A percentile compares a stretch with the other conserved stretches of the same genome.
Evolutionary conservation across 2,329 filamentous ascomycete genomes (phyloP).

Genomic region (Rhynchosporium secalis): DNA sequence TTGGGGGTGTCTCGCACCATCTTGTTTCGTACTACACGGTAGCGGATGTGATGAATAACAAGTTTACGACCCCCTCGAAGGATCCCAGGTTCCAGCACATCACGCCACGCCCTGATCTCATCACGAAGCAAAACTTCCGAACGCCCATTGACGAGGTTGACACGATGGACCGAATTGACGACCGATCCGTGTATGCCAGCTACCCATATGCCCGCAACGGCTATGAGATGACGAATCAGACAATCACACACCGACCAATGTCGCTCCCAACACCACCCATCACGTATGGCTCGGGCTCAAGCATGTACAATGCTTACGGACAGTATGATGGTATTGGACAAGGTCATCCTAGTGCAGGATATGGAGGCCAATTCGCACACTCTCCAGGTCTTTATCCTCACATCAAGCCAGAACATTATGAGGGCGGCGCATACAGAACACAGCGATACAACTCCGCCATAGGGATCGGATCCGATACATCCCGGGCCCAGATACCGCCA

Average conservation of each 20-base stretch:
- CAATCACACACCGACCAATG: conserved; percentile 34
- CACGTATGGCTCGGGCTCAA: conserved; percentile 26
- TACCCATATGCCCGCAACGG: conserved; percentile 33
- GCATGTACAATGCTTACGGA: conserved; percentile 29
- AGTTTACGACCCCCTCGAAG: conserved; percentile 58
- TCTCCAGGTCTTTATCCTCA: conserved; percentile 31
- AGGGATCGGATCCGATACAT: conserved; percentile 28
- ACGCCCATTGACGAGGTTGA: conserved; percentile 63
- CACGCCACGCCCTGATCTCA: conserved; percentile 57
- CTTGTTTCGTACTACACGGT: conserved; percentile 87
- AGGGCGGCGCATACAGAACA: conserved; percentile 28
- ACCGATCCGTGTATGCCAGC: conserved; percentile 32
- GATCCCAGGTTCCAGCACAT: conserved; percentile 52
- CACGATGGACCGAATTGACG: conserved; percentile 36
- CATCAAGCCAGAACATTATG: conserved; percentile 33
- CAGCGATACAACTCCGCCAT: conserved; percentile 34
- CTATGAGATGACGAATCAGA: conserved; percentile 39
- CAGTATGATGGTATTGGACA: conserved; percentile 34
- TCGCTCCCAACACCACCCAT: conserved; percentile 36
- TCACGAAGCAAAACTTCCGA: conserved; percentile 65
- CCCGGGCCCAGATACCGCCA: conserved; percentile 28
- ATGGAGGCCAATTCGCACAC: conserved; percentile 29
- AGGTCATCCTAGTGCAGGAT: conserved; percentile 21
- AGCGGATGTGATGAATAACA: conserved; percentile 66
- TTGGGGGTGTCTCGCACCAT: conserved; percentile 75